Base-by-base conservation (phyloP, 2,329 filamentous ascomycete species). In the Fusarium sp. region DNA sequence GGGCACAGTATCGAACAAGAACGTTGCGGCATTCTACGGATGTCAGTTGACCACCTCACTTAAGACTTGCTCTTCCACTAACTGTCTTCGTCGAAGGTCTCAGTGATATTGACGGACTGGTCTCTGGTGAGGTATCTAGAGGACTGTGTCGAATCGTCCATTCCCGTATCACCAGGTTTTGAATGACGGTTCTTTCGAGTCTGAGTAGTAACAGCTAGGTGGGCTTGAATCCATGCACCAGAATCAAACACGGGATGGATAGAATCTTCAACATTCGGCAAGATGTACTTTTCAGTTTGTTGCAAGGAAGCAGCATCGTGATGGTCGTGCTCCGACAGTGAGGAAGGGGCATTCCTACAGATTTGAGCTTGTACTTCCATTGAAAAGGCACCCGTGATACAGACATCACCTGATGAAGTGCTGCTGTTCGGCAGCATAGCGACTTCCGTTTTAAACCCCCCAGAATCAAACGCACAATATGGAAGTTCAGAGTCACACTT, bases 21-120 rank as follows among this genome's bases (percentile, higher is more conserved):
- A 83, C 80, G 50, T 81, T 83, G 38, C 82, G 80, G 55, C 83
- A 84, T 72, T 83, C 82, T 83, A n/a, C 12, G 12, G 8, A 13
- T 55, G 39, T 69, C 10, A 65, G 63, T 23, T 9, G 11, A 13
- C 10, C n/a, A 37, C 12, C 18, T 41, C 18, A 29, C 16, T 21
- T 13, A 15, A 28, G 18, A n/a, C 38, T 37, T 29, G 37, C 20
- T 15, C 26, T 20, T 31, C 12, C 28, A 58, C 64, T 62, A 8
- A 74, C 73, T 74, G 21, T 69, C 48, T 68, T 75, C 71, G n/a
- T 75, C 72, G 53, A 74, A 75, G 10, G 31, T 41, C 20, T 47
- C 49, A n/a, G 21, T 24, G 10, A 26, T 26, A 16, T 54, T 23
- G 38, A 28, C 28, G 26, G 52, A 47, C 20, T 58, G 41, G 23